Conservation (phyloP, 2,329 filamentous ascomycete species). For the Diaporthe amygdali region DNA sequence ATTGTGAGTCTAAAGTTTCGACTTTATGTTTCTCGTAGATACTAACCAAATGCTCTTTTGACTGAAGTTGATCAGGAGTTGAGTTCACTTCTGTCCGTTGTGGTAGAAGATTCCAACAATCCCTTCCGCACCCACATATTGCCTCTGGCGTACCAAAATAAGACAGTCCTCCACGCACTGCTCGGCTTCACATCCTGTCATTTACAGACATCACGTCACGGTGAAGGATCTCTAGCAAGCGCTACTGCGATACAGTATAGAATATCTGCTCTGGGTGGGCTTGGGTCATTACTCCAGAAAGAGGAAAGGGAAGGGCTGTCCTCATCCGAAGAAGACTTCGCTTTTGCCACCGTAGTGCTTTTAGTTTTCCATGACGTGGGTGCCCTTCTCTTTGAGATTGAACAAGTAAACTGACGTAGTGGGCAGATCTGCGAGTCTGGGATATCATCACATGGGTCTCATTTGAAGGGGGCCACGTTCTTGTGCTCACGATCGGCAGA, state of each 20-base stretch:
- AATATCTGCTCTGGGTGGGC: background rate
- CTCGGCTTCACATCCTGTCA: slow-evolving; percentile 35
- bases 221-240: slow-evolving; percentile 23
- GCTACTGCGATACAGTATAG: slow-evolving; percentile 25
- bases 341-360: too few species aligned
- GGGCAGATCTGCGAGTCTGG: slow-evolving; percentile 34
- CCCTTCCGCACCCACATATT: background rate
- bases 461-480: slow-evolving; percentile 34
- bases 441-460: slow-evolving; percentile 33
- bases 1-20: too few species aligned
- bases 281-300: too few species aligned
- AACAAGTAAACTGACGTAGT: too few species aligned
- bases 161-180: slow-evolving; percentile 33
- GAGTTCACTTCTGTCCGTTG: background rate
- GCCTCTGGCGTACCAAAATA: slow-evolving; percentile 17
- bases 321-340: too few species aligned
- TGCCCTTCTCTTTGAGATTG: background rate
- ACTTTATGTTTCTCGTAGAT: background rate
- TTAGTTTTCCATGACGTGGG: background rate
- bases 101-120: background rate
- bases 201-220: slow-evolving; percentile 27
- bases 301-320: too few species aligned
- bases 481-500: too few species aligned
- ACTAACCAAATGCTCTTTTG: background rate
- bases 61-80: background rate